phyloP scores from a whole-genome alignment of 495 filamentous ascomycete genomes.

The Podospora didyma region DNA sequence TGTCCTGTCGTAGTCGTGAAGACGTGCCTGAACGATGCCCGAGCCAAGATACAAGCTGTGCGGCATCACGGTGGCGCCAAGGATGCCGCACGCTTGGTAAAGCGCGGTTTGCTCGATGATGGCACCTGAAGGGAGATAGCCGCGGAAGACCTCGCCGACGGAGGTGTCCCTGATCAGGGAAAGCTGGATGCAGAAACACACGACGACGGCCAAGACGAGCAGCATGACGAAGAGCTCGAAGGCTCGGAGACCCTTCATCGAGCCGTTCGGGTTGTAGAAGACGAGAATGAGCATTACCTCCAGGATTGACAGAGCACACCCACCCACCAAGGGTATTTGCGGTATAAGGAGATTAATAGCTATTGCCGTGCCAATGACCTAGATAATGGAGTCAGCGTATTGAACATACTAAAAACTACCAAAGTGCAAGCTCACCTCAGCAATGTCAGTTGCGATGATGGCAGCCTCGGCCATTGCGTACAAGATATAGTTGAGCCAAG shows the following conservation, averaged over 20 bases:
- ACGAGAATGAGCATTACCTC: conserved; percentile 83
- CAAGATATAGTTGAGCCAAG: conserved; percentile 26
- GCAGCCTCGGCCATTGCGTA: conserved; percentile 26
- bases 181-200: conserved; percentile 87
- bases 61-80: conserved; percentile 93
- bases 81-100: conserved; percentile 87
- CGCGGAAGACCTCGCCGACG: conserved; percentile 72
- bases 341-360: conserved; percentile 77
- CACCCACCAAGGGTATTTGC: conserved; percentile 76
- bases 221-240: conserved; percentile 81
- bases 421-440: conserved; percentile 46
- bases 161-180: conserved; percentile 67
- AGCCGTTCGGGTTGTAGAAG: conserved; percentile 73
- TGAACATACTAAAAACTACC: not conserved
- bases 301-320: conserved; percentile 78
- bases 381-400: not conserved
- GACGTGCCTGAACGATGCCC: conserved; percentile 78
- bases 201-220: conserved; percentile 78
- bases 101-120: conserved; percentile 56
- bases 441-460: conserved; percentile 51
- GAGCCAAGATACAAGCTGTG: conserved; percentile 85
- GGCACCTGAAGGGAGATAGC: conserved; percentile 75
- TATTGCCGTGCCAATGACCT: conserved; percentile 84
- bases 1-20: conserved; percentile 70
- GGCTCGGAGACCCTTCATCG: conserved; percentile 65